Evolutionary conservation across 331 rosid genomes (phyloP).

Genomic region (Quercus lobata): DNA sequence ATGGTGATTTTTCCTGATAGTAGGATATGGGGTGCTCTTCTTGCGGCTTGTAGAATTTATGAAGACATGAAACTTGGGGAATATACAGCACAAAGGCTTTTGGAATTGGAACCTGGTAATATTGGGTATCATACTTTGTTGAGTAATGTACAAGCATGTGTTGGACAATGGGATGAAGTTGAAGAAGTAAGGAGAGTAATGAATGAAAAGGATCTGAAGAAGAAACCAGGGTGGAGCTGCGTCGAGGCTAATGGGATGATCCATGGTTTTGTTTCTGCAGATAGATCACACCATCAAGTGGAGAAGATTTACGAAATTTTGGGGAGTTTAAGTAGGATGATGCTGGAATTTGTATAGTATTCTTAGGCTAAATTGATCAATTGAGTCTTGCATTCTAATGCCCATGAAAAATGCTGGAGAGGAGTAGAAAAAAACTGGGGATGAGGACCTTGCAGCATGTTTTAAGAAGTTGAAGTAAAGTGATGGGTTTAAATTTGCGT

Average conservation of each 20-base stretch:
- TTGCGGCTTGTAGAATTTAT: conserved; percentile 51
- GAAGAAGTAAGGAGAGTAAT: conserved; percentile 45
- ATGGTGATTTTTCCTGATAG: conserved; percentile 42
- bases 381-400: not conserved
- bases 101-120: conserved; percentile 57
- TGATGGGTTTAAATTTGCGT: conserved; percentile 4
- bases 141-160: conserved; percentile 53
- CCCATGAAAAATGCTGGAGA: conserved; percentile 49
- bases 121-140: conserved; percentile 45
- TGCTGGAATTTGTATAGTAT: not conserved
- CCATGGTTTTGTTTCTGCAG: conserved; percentile 51
- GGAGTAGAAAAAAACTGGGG: conserved; percentile 1
- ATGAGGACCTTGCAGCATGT: conserved; percentile 31
- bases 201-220: conserved; percentile 43
- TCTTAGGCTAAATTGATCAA: not conserved
- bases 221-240: conserved; percentile 64
- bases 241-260: conserved; percentile 34
- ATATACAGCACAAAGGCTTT: conserved; percentile 46
- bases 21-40: conserved; percentile 67
- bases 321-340: conserved; percentile 18
- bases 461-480: conserved; percentile 48
- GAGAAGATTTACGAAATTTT: conserved; percentile 31
- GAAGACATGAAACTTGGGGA: conserved; percentile 34
- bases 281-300: conserved; percentile 34
- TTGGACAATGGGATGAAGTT: conserved; percentile 49